Evolutionary conservation across 2,329 filamentous ascomycete genomes (phyloP).

Genomic region (Microsporum canis): DNA sequence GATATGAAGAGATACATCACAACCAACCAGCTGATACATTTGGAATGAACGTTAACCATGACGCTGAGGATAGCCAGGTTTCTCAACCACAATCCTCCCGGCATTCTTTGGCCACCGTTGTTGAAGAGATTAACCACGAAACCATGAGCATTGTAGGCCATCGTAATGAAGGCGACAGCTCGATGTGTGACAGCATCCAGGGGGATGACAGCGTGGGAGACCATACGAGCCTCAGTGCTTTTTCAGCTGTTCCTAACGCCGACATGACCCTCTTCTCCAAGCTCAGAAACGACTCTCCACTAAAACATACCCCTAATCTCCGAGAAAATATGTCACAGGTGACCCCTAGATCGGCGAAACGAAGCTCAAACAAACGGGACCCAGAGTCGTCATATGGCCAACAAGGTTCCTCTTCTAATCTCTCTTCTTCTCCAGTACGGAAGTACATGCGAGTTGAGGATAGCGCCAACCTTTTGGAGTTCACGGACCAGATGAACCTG

Average conservation of each 20-base stretch:
- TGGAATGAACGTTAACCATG: background rate
- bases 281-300: slow-evolving; percentile 52
- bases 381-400: slow-evolving; percentile 25
- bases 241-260: slow-evolving; percentile 66
- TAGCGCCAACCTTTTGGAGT: slow-evolving; percentile 74
- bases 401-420: slow-evolving; percentile 22
- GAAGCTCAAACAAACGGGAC: slow-evolving; percentile 21
- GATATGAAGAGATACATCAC: background rate
- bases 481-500: slow-evolving; percentile 64
- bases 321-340: slow-evolving; percentile 24
- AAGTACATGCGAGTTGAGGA: slow-evolving; percentile 40
- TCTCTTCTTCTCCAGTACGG: slow-evolving; percentile 40
- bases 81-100: background rate
- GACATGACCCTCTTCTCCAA: slow-evolving; percentile 76
- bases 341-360: slow-evolving; percentile 30
- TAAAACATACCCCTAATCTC: slow-evolving; percentile 29
- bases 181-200: slow-evolving; percentile 15
- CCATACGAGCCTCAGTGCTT: slow-evolving; percentile 58
- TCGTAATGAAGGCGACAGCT: slow-evolving; percentile 17
- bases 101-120: slow-evolving; percentile 20
- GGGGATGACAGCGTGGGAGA: slow-evolving; percentile 27
- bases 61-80: background rate
- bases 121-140: slow-evolving; percentile 31
- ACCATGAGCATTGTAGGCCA: slow-evolving; percentile 34
- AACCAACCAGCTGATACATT: background rate